phyloP scores from a whole-genome alignment of 305 asterid genomes.

The Rubia balearica region DNA sequence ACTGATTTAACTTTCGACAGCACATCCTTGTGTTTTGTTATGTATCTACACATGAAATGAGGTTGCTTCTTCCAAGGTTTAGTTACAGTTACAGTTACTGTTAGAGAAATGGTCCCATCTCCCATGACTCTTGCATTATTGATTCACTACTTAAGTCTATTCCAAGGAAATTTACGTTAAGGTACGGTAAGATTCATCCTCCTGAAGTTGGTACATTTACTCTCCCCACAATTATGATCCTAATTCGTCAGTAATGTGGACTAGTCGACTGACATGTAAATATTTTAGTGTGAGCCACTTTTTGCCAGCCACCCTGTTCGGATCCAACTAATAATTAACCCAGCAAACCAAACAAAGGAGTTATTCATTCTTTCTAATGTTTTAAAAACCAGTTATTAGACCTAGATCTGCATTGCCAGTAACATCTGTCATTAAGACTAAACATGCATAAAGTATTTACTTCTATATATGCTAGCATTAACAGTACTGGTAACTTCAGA shows the following conservation, averaged over 20 bases:
- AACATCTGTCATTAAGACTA: neutral
- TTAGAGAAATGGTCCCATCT: neutral
- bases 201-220: neutral
- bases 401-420: neutral
- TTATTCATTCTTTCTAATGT: neutral
- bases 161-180: neutral
- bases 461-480: neutral
- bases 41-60: neutral
- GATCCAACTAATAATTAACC: neutral
- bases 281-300: neutral
- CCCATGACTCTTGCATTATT: neutral
- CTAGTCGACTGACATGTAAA: neutral
- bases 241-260: neutral
- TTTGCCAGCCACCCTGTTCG: neutral
- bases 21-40: neutral
- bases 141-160: neutral
- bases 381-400: neutral
- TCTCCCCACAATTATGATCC: neutral
- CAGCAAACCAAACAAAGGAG: constrained; percentile 1
- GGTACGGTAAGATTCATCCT: neutral
- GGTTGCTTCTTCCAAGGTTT: neutral
- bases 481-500: neutral
- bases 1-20: neutral
- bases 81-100: neutral
- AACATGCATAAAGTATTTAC: neutral